These are phyloP conservation scores for Neofusicoccum umdonicola DNA, from an alignment of 2,329 filamentous ascomycete species.

Conservation along the genomic window DNA sequence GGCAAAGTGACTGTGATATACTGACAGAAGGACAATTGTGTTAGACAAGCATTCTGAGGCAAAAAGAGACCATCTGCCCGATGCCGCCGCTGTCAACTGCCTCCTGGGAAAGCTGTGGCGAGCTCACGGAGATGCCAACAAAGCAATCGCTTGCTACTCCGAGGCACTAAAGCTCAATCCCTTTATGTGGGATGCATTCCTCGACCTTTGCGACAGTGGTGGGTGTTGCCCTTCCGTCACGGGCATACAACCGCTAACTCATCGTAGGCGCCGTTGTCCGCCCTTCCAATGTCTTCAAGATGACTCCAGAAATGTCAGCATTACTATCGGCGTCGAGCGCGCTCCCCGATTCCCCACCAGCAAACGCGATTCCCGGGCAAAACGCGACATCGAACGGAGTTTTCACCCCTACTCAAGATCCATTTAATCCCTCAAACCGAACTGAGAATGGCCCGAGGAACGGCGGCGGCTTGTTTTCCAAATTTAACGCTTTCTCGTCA, in stretches of 20 bases:
- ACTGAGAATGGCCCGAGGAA: slow-evolving; percentile 31
- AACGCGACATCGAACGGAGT: slow-evolving; percentile 1
- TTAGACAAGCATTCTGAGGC: slow-evolving; percentile 71
- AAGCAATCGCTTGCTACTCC: slow-evolving; percentile 82
- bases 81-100: slow-evolving; percentile 79
- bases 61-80: slow-evolving; percentile 70
- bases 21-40: neutral
- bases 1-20: neutral
- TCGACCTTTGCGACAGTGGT: slow-evolving; percentile 77
- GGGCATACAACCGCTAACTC: slow-evolving; percentile 15
- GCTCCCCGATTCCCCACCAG: slow-evolving; percentile 21
- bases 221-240: slow-evolving; percentile 5
- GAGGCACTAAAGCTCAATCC: slow-evolving; percentile 86
- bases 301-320: slow-evolving; percentile 62
- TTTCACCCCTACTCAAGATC: slow-evolving; percentile 41
- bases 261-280: slow-evolving; percentile 70
- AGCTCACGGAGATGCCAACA: slow-evolving; percentile 74
- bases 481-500: slow-evolving; percentile 38
- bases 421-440: slow-evolving; percentile 41
- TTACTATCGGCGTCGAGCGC: slow-evolving; percentile 40
- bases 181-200: slow-evolving; percentile 98
- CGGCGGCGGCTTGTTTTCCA: slow-evolving; percentile 38
- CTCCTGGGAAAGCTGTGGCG: slow-evolving; percentile 85
- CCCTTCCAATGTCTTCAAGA: slow-evolving; percentile 81
- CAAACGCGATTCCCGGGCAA: neutral